Percentiles rank a stretch among this genome's conserved stretches.
phyloP scores from a whole-genome alignment of 2,329 filamentous ascomycete genomes.

The Fusarium dlaminii region DNA sequence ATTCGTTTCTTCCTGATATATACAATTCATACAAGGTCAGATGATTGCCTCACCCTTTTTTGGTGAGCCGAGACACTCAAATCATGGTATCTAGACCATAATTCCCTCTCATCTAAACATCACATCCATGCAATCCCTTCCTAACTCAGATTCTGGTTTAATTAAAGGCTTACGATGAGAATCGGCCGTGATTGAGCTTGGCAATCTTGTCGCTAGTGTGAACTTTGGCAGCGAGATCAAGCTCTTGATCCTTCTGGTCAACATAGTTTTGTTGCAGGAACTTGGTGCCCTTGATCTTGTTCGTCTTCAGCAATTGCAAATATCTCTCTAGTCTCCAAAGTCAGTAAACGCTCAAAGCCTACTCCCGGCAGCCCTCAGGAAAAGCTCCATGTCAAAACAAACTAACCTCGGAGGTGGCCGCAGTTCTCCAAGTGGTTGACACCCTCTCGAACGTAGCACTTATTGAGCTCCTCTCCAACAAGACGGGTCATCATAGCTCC shows the following conservation, averaged over 20 bases:
- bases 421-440: constrained; percentile 92
- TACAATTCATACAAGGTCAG: constrained; percentile 47
- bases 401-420: constrained; percentile 80
- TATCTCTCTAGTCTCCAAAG: constrained; percentile 71
- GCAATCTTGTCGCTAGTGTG: constrained; percentile 53
- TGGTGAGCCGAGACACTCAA: constrained; percentile 30
- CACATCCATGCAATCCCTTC: constrained; percentile 11
- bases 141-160: not conserved
- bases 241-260: constrained; percentile 58
- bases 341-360: constrained; percentile 21
- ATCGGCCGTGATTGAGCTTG: constrained; percentile 50
- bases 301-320: constrained; percentile 77
- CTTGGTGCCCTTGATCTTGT: constrained; percentile 81
- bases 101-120: constrained; percentile 36
- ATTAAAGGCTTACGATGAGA: constrained; percentile 41
- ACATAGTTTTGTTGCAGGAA: constrained; percentile 84
- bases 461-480: constrained; percentile 83
- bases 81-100: constrained; percentile 32
- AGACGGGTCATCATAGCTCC: constrained; percentile 88
- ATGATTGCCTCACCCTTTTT: constrained; percentile 30
- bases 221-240: constrained; percentile 51
- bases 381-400: not conserved
- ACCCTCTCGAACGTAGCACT: constrained; percentile 85
- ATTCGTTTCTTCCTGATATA: constrained; percentile 47
- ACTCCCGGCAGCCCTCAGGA: not conserved